phyloP scores from a whole-genome alignment of 169 alveolate genomes.

The Cryptosporidium andersoni region DNA sequence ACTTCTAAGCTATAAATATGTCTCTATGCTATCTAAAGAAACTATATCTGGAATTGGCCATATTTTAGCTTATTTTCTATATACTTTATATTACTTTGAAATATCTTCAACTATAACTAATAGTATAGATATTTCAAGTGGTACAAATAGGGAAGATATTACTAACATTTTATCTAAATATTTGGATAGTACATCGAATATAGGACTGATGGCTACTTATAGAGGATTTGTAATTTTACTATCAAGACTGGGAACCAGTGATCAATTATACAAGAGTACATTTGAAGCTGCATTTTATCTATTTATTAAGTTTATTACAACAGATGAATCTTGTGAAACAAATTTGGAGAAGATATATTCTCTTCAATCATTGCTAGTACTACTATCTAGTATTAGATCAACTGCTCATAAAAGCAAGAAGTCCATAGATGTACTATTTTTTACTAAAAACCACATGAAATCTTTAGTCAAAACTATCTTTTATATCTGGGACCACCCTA shows the following conservation, averaged over 20 bases:
- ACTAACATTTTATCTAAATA: no score
- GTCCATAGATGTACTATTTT: not conserved
- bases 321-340: no score
- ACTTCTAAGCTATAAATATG: no score
- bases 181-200: not conserved
- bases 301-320: not conserved
- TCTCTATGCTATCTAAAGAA: no score
- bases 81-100: no score
- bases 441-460: not conserved
- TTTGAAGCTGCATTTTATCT: not conserved
- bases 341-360: not conserved
- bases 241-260: no score
- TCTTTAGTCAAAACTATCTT: not conserved
- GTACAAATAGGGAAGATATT: no score
- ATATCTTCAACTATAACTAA: no score
- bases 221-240: constrained; percentile 31
- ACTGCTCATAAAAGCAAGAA: no score
- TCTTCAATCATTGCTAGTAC: constrained; percentile 14
- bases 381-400: not conserved
- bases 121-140: no score
- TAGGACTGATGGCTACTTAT: constrained; percentile 9
- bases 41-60: no score
- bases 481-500: constrained; percentile 22
- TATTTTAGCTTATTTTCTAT: no score
- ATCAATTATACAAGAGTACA: not conserved